Base-by-base conservation (phyloP, 352 stramenopile genomes). In the Globisporangium okanoganense region DNA sequence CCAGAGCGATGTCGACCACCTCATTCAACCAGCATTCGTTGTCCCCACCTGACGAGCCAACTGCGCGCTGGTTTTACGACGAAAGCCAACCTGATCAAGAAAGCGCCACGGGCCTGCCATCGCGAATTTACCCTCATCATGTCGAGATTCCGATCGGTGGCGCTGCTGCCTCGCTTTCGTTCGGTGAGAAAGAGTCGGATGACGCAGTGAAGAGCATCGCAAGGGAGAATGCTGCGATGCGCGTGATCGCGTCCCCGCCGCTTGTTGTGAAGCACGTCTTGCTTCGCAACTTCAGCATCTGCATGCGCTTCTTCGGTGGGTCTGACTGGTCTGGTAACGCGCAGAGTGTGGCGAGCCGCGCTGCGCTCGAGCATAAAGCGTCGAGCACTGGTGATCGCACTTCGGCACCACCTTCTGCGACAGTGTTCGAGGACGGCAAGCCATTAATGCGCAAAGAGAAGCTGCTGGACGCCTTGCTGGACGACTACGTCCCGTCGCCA, bases 251-350 rank as follows among this genome's bases (percentile, higher is more conserved):
- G 9, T 71, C 68, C 12, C 52, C 80, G 3, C 84, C 86, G 1
- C 58, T 94, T n/a, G 78, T 94, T 4, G 71, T 92, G 24, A 87
- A 79, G 36, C 82, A 91, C 41, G 77, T 96, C n/a, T 59, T 96
- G 18, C 64, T 96, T 27, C 85, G 87, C 35, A 87, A 96, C 29
- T 93, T 96, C 33, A 95, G 89, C 55, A 78, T 96, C 48, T 90
- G 86, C 69, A 91, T 94, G 78, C 80, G 85, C 3, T 92, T 96
- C 64, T 96, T 96, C 64, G 87, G 85, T 44, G 87, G 87, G 0
- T 90, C 74, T 13, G 87, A 96, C 59, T 96, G 85, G 85, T 83
- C 73, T 1, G 72, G 79, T 18, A 77, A 90, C 55, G 62, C 70
- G 1, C 73, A 69, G 24, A 82, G 88, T 57, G 70, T 63, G 29